Base-by-base conservation (phyloP, 1,284 basidiomycete genomes). In the Tilletiaria anomala region DNA sequence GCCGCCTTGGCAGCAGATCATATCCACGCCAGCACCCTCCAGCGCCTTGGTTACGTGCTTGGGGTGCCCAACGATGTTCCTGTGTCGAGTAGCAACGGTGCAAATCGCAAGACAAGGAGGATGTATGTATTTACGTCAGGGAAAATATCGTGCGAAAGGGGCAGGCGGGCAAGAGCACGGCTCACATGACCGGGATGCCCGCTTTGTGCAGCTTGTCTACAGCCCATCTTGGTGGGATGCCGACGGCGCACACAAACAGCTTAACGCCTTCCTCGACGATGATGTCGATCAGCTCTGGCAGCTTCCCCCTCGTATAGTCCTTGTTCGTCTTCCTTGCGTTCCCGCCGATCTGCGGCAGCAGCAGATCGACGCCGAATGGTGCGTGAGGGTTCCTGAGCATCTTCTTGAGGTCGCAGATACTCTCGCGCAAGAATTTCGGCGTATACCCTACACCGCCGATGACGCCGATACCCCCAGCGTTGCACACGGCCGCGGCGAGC, bases 11-110 rank as follows among this genome's bases (percentile, higher is more conserved):
- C 45, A 54, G 48, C 57, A 57, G 48, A 61, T 45, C 48, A 61
- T 59, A 43, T 61, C 58, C 10, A 50, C 54, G 19, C 58, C 58
- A 2, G 55, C 54, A 29, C 52, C 45, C 31, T 55, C 44, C 29
- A 59, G 37, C 12, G 54, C 56, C 44, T 56, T 56, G 42, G 48
- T 44, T 8, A 50, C 57, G 43, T 60, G 57, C 50, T 60, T 60
- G 42, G 57, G 57, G 45, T 60, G 57, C 8, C 57, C 85, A 51
- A 91, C 79, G 83, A 89, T 89, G 70, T 56, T 53, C 6, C n/a
- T n/a, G n/a, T n/a, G n/a, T n/a, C n/a, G n/a, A n/a, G n/a, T n/a
- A n/a, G n/a, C n/a, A n/a, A n/a, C n/a, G n/a, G n/a, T n/a, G n/a
- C n/a, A n/a, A n/a, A n/a, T n/a, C n/a, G n/a, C n/a, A n/a, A n/a